These are phyloP conservation scores for Orbilia ellipsospora DNA, from an alignment of 2,329 filamentous ascomycete genomes.

Conservation along the genomic window DNA sequence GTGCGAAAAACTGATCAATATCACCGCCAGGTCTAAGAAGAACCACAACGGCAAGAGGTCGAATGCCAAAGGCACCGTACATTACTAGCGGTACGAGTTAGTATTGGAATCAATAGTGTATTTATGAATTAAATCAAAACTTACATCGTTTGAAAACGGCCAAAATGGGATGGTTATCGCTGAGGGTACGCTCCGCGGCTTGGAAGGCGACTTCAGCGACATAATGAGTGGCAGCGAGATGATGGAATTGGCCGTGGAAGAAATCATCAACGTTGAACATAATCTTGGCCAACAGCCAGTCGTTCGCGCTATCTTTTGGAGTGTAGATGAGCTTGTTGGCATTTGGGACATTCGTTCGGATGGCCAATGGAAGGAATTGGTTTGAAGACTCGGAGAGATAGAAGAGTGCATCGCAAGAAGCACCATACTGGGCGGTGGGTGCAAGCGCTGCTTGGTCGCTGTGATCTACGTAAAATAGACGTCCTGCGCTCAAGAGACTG, in stretches of 20 bases:
- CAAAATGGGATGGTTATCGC: conserved; percentile 65
- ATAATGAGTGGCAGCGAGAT: conserved; percentile 65
- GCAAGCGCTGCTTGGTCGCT: conserved; percentile 61
- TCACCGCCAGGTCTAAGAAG: conserved; percentile 60
- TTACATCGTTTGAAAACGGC: conserved; percentile 62
- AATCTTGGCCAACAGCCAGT: conserved; percentile 67
- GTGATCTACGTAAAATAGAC: conserved; percentile 65
- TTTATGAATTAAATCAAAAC: conserved; percentile 12
- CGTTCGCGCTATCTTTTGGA: conserved; percentile 63
- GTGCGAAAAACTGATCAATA: conserved; percentile 61
- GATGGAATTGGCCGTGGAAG: conserved; percentile 64
- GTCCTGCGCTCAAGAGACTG: conserved; percentile 61
- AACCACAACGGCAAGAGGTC: conserved; percentile 58
- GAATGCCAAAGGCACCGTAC: conserved; percentile 61
- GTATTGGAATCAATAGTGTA: background rate
- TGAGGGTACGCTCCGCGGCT: conserved; percentile 66
- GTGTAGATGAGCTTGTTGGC: conserved; percentile 65
- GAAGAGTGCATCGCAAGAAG: conserved; percentile 66
- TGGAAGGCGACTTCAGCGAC: conserved; percentile 64
- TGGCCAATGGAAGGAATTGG: conserved; percentile 66
- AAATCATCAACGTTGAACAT: conserved; percentile 63
- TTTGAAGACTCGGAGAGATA: conserved; percentile 60
- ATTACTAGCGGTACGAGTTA: conserved; percentile 57
- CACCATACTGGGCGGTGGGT: conserved; percentile 61
- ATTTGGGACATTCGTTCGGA: conserved; percentile 63